These are phyloP conservation scores for Hypocrella siamensis DNA, from an alignment of 2,329 filamentous ascomycete genomes.

Conservation along the genomic window DNA sequence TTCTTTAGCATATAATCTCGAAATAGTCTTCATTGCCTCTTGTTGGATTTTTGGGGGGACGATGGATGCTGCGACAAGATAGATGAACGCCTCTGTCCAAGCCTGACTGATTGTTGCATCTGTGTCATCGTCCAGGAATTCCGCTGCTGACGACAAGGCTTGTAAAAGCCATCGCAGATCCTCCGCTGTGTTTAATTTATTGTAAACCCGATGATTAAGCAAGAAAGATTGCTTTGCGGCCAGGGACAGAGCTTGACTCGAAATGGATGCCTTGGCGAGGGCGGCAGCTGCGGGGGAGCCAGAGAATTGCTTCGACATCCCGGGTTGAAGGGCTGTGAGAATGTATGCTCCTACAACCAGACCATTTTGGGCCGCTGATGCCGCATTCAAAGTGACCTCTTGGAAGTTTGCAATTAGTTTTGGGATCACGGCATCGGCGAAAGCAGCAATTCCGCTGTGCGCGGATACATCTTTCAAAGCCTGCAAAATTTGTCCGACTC, in stretches of 20 bases:
- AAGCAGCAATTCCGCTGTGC: conserved; percentile 28
- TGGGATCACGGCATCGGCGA: conserved; percentile 36
- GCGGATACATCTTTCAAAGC: conserved; percentile 27
- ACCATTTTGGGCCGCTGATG: conserved; percentile 66
- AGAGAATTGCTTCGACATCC: conserved; percentile 37
- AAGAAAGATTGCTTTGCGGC: conserved; percentile 81
- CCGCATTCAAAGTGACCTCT: conserved; percentile 64
- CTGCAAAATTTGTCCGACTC: conserved; percentile 56
- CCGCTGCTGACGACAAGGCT: conserved; percentile 48
- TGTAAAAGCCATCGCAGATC: conserved; percentile 66
- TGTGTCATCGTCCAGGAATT: conserved; percentile 33
- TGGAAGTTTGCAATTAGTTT: conserved; percentile 55
- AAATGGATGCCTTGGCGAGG: conserved; percentile 42
- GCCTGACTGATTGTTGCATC: conserved; percentile 38
- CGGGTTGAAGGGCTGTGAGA: conserved; percentile 46
- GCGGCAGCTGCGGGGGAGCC: conserved; percentile 27
- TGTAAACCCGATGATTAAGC: conserved; percentile 70
- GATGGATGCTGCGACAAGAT: conserved; percentile 48
- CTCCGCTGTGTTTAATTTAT: conserved; percentile 57
- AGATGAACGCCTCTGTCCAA: conserved; percentile 82
- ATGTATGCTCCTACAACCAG: conserved; percentile 69
- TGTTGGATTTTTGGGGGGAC: conserved; percentile 49
- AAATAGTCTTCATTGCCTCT: conserved; percentile 44
- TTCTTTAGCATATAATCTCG: conserved; percentile 45
- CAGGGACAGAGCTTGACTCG: conserved; percentile 48